Evolutionary conservation across 495 filamentous ascomycete species (phyloP), one percentile per base, ranked within the genome.

Genomic region (Diplogelasinospora grovesii): DNA sequence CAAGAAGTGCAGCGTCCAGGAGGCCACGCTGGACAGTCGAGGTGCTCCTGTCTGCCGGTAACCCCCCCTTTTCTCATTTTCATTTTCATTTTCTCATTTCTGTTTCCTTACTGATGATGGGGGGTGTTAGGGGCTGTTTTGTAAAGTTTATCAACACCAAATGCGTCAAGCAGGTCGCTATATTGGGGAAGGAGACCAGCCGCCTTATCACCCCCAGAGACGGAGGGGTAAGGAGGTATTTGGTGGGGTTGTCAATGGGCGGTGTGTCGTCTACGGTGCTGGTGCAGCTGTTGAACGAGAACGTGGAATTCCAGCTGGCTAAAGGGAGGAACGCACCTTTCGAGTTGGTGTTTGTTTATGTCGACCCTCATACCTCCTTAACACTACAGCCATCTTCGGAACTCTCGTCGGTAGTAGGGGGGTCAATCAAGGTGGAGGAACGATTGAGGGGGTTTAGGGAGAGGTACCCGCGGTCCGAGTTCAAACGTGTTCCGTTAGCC

Each of bases 221-320:
- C 33, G 49, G 52, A 39, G 61, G 48, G 48, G 56, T 33, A 50
- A 25, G 38, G 65, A 66, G 69, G 35, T 69, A 94, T 19, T 68
- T 95, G 2, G 62, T 97, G 10, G 85, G 87, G 1, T 51, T 95
- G 3, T 95, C 89, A 1, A 79, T 87, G 46, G 92, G 93, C 0
- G n/a, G n/a, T n/a, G 68, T 85, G 3, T 92, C 83, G 7, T 96
- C 90, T 0, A 71, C 80, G n/a, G 70, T 75, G 6, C 65, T 98
- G 16, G 61, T 97, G 21, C 75, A 89, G 53, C 69, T 96, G 13
- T 65, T 97, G 13, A 73, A 84, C 51, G 53, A 70, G 26, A 85
- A 87, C 52, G 60, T 87, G 24, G 63, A 76, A 45, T 65, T 58
- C 22, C 81, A 85, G 59, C 65, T 68, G 3, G 56, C 68, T 21